These are phyloP conservation scores for Prunus padus DNA, from an alignment of 306 rosid species.

Conservation along the genomic window DNA sequence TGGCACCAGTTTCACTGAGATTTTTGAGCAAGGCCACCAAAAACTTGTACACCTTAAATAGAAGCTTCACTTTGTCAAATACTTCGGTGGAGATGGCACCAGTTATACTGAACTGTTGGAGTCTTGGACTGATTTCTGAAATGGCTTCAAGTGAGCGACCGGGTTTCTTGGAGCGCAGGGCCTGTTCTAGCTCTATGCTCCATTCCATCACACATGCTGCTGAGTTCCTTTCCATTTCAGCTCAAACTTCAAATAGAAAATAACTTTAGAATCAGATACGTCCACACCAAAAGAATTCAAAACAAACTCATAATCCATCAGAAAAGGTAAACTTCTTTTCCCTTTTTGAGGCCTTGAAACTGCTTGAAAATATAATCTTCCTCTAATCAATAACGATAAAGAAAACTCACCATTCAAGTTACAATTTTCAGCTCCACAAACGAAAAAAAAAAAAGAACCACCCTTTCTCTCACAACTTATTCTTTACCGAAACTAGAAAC, in stretches of 20 bases:
- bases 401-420: neutral
- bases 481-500: too few relatives aligned
- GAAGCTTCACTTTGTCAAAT: too few relatives aligned
- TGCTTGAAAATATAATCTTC: neutral
- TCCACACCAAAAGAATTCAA: neutral
- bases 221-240: slow-evolving; percentile 49
- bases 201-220: slow-evolving; percentile 75
- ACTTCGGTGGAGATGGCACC: slow-evolving; percentile 48
- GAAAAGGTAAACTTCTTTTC: neutral
- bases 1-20: slow-evolving; percentile 33
- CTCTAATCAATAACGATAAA: neutral
- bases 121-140: slow-evolving; percentile 45
- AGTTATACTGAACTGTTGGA: slow-evolving; percentile 58
- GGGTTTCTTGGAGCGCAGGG: slow-evolving; percentile 62
- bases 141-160: slow-evolving; percentile 60
- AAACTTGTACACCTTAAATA: slow-evolving; percentile 43
- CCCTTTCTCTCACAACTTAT: too few relatives aligned
- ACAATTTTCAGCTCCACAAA: too few relatives aligned
- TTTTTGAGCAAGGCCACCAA: slow-evolving; percentile 38
- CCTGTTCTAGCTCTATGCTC: slow-evolving; percentile 85
- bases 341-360: neutral
- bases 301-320: neutral
- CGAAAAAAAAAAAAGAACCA: too few relatives aligned
- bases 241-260: neutral
- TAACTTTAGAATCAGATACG: neutral